Percentiles rank a stretch among this genome's conserved stretches.
Conservation (phyloP, 768 basidiomycete genomes). For the Daedaleopsis sinensis region DNA sequence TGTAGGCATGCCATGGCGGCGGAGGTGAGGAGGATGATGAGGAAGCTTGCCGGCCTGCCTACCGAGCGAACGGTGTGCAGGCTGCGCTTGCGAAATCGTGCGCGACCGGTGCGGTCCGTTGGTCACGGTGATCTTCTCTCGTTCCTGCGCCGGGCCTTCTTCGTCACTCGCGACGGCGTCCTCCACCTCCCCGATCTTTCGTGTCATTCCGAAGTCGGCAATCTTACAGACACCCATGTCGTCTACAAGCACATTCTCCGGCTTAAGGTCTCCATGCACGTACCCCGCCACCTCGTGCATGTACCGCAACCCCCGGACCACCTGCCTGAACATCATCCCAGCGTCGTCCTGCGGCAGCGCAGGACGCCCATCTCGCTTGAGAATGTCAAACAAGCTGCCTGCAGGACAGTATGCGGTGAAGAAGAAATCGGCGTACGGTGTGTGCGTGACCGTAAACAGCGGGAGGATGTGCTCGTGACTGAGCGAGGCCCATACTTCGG, state of each 20-base stretch:
- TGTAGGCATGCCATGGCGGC: constrained; percentile 40
- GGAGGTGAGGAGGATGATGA: constrained; percentile 39
- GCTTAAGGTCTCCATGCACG: constrained; percentile 94
- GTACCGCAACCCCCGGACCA: constrained; percentile 81
- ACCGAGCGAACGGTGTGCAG: constrained; percentile 26
- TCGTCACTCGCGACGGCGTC: constrained; percentile 38
- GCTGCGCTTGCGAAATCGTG: constrained; percentile 18
- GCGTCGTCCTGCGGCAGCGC: constrained; percentile 77
- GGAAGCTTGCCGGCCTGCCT: constrained; percentile 24
- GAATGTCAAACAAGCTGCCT: constrained; percentile 82
- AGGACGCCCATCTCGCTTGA: constrained; percentile 69
- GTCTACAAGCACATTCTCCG: constrained; percentile 95
- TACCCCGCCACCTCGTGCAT: constrained; percentile 75
- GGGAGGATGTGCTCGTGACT: constrained; percentile 88
- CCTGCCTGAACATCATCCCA: constrained; percentile 85
- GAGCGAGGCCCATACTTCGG: constrained; percentile 71
- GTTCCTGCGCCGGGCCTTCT: constrained; percentile 9
- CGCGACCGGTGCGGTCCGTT: constrained; percentile 8
- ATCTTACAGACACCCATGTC: constrained; percentile 87
- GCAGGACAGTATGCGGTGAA: constrained; percentile 84
- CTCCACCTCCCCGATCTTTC: constrained; percentile 54
- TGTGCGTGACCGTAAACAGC: constrained; percentile 66
- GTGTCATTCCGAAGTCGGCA: constrained; percentile 82
- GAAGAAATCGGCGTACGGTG: constrained; percentile 71
- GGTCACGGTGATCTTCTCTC: neutral